Base-by-base conservation (phyloP, 345 rosid genomes). In the Arabidopsis suecica region DNA sequence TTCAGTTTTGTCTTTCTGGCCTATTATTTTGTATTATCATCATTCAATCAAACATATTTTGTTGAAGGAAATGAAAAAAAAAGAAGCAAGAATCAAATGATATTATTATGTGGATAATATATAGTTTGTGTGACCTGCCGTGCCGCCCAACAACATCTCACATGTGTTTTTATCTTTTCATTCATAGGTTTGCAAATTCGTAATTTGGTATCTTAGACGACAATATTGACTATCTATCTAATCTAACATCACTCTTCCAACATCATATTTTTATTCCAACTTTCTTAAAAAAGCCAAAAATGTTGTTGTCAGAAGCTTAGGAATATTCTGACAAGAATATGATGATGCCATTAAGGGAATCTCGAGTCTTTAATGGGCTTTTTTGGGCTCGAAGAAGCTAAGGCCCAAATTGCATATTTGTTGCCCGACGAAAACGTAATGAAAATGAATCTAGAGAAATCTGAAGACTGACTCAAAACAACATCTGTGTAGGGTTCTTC, bases 401-500 rank as follows among this genome's bases (percentile, higher is more conserved):
- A 23, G 59, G 80, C 75, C 79, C 64, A 76, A 3, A 13, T 38
- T 6, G 1, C 0, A 41, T 12, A 16, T 20, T 1, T 44, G 6
- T 44, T n/a, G 9, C 65, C 53, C 44, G 8, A 33, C 18, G 70
- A 44, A 33, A 75, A 48, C 47, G 72, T 32, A 37, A 36, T 48
- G 79, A 60, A 59, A 69, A 75, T 68, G 74, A 53, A 68, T 68
- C 74, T 61, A 62, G 67, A 68, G 68, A 67, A 50, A 49, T 50
- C 73, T 14, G 33, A 30, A 60, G 55, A 30, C 51, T 36, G 66
- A 49, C 72, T 66, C 67, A 16, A 28, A 68, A 61, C 68, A 66
- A 38, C 54, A 68, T 75, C 58, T 34, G 58, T 34, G 65, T 69
- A 76, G 80, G 70, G 75, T 76, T 76, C 73, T n/a, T 16, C 51